Base-by-base conservation (phyloP, 2,329 filamentous ascomycete genomes). In the Curvularia eragrostidis region DNA sequence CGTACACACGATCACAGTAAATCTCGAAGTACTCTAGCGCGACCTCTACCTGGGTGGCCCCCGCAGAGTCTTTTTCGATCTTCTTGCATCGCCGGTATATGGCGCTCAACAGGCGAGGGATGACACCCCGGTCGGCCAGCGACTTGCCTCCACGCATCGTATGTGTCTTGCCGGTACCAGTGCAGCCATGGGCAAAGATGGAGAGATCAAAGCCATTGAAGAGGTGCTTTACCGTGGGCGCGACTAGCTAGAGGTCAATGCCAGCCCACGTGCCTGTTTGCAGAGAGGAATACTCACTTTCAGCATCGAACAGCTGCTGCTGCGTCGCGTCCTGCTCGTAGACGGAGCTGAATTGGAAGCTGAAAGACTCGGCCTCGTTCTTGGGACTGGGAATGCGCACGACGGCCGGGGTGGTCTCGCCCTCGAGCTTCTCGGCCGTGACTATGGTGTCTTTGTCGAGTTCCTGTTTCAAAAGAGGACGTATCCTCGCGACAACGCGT, bases 1-100 rank as follows among this genome's bases (percentile, higher is more conserved):
- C 93, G 71, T 89, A 97, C 19, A 97, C 93, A 74, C 94, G 94
- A 80, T 97, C 93, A 76, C 96, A 97, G 79, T 97, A 97, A 65
- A 97, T 97, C 76, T 97, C 93, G 79, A 96, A 97, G 79, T 97
- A 97, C 26, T 91, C 93, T 70, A 97, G 84, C 12, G 87, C 83
- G 15, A 97, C 91, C 8, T 86, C 81, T 21, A 96, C 91, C 1
- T 81, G 83, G 0, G 89, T 93, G 50, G 87, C 81, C 10, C 88
- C 91, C 4, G 83, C 82, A 2, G 88, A 85, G 70, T 96, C 93
- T 77, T 94, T 95, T 64, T 87, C 85, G 18, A 95, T 88, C 81
- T 96, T 96, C 77, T 92, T 91, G 62, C 89, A 89, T 59, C 91
- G 84, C 47, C 94, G 86, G 75, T 94, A 98, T 56, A 98, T 90